Conservation (phyloP, 305 asterid species). For the Fraxinus paxiana region DNA sequence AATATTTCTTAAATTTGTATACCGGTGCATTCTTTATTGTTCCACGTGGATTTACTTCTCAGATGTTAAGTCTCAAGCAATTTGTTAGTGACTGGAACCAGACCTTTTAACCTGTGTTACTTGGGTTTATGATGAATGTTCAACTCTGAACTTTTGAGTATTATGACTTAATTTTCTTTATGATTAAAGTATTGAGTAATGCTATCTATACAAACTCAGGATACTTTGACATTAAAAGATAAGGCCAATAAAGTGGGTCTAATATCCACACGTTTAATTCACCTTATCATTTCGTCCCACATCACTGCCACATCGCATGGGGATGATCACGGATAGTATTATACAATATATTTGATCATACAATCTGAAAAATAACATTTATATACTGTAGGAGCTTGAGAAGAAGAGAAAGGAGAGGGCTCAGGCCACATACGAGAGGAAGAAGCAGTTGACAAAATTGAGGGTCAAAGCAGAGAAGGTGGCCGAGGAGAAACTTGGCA, state of each 20-base stretch:
- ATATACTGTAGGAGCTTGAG: conserved; percentile 60
- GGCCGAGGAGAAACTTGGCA: conserved; percentile 76
- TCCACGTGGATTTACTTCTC: background rate
- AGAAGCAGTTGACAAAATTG: conserved; percentile 67
- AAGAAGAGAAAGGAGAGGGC: conserved; percentile 85
- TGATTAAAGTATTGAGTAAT: background rate
- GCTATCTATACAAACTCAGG: background rate
- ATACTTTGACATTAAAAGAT: background rate
- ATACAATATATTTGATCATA: background rate
- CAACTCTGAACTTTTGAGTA: background rate
- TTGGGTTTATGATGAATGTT: background rate
- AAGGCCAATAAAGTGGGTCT: background rate
- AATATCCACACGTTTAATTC: background rate
- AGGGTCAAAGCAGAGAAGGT: conserved; percentile 66
- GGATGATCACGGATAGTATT: background rate
- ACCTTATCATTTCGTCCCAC: background rate
- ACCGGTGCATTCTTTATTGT: background rate
- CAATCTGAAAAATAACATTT: too few relatives aligned
- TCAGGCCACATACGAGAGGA: conserved; percentile 65
- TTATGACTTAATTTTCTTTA: background rate
- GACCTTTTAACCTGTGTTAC: background rate
- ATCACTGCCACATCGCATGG: background rate
- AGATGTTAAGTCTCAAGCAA: background rate
- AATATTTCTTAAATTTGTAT: background rate
- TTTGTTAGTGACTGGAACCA: background rate